These are phyloP conservation scores for Bipolaris victoriae DNA, from an alignment of 2,329 filamentous ascomycete species.

Conservation along the genomic window DNA sequence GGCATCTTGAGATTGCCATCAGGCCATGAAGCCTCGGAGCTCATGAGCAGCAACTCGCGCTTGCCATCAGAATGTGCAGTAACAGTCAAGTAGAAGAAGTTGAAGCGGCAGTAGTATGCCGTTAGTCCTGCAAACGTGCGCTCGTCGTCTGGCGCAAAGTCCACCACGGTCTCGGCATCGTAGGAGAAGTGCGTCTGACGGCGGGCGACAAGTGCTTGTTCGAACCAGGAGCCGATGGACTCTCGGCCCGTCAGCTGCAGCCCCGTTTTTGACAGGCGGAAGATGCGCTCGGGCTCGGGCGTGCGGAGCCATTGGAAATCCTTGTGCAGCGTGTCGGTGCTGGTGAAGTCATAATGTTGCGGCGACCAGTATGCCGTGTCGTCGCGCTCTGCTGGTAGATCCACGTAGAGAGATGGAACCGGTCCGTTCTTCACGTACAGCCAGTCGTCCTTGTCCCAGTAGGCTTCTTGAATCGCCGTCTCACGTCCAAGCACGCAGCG, in stretches of 20 bases:
- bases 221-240: conserved; percentile 55
- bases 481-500: conserved; percentile 48
- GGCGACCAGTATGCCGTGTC: conserved; percentile 48
- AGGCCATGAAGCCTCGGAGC: conserved; percentile 64
- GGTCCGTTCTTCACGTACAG: conserved; percentile 65
- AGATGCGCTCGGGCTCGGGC: conserved; percentile 57
- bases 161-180: conserved; percentile 63
- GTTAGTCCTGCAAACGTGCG: conserved; percentile 66
- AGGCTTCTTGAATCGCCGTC: conserved; percentile 61
- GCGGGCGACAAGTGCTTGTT: conserved; percentile 61
- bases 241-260: conserved; percentile 63
- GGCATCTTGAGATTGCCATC: conserved; percentile 57
- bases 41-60: conserved; percentile 64
- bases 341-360: conserved; percentile 56
- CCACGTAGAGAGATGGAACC: conserved; percentile 51
- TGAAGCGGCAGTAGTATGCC: conserved; percentile 68
- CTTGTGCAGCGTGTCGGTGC: conserved; percentile 54
- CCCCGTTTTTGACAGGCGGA: conserved; percentile 51
- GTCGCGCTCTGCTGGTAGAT: conserved; percentile 37
- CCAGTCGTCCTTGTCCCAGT: conserved; percentile 67
- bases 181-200: conserved; percentile 66
- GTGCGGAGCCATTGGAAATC: conserved; percentile 65
- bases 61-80: conserved; percentile 63
- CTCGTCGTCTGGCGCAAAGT: conserved; percentile 63
- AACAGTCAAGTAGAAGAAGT: conserved; percentile 69